Conservation (phyloP, 305 asterid genomes). For the Euphrasia arctica region DNA sequence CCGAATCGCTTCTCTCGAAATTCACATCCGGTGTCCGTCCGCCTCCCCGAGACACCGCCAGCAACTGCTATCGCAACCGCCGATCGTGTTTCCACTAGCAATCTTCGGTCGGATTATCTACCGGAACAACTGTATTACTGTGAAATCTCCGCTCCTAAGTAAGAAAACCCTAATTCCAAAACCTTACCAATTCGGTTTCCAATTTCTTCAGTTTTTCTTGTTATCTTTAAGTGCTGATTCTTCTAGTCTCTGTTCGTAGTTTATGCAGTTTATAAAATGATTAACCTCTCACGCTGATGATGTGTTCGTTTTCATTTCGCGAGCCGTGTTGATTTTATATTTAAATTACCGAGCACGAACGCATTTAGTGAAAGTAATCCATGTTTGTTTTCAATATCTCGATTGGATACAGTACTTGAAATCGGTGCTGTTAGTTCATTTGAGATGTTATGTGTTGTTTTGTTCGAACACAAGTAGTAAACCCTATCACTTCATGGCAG, state of each 20-base stretch:
- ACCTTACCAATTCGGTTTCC: not conserved
- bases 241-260: not conserved
- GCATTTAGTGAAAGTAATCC: not conserved
- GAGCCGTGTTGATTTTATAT: not conserved
- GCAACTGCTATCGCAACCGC: not conserved
- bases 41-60: not conserved
- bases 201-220: not conserved
- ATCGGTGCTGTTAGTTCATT: not conserved
- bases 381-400: not conserved
- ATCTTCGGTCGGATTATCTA: not conserved
- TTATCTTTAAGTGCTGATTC: not conserved
- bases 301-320: not conserved
- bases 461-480: not conserved
- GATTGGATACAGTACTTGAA: constrained; percentile 7
- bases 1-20: not conserved
- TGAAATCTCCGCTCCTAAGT: not conserved
- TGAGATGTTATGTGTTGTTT: constrained; percentile 1
- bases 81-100: not conserved
- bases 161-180: not conserved
- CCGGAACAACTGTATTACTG: not conserved
- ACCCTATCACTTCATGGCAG: too few relatives aligned
- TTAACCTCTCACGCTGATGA: not conserved
- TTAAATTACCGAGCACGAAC: not conserved
- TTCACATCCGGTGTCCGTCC: not conserved
- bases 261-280: not conserved